Base-by-base conservation (phyloP, 495 filamentous ascomycete genomes). In the Neurospora sp. region DNA sequence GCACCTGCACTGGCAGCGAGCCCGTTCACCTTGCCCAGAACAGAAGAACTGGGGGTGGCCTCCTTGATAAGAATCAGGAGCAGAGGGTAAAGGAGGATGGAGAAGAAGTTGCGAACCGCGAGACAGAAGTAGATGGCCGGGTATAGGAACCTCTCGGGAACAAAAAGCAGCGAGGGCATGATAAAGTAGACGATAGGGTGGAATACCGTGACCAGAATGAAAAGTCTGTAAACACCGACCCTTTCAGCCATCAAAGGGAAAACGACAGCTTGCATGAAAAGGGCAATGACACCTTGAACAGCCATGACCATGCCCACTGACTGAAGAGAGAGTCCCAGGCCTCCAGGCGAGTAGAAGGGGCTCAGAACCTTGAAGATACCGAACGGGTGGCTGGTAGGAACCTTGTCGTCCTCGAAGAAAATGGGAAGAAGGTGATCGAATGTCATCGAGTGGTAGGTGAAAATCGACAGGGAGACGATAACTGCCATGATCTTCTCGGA, bases 401-500 rank as follows among this genome's bases (percentile, higher is more conserved):
- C 76, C 41, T 83, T 84, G 68, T 89, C 84, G 74, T 96, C 93
- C 80, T 95, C 92, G 22, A 94, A 83, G 81, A 94, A 96, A 38
- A 96, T 95, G 6, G 93, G 93, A 42, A 96, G 81, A 0, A 96
- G 87, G 80, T 93, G 91, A 74, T 95, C 93, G 75, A 91, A 96
- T 16, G 91, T 92, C 93, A 96, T 96, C 44, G 89, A 91, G 77
- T 95, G 93, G 73, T 94, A 95, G 1, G 92, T 94, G 82, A 94
- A 96, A 73, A 96, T 93, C 6, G 91, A 90, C 38, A 96, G 83
- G 5, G 93, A 88, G 22, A 91, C 71, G 20, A 93, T 87, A 6
- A 95, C 85, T 84, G 91, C 90, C 73, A 89, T 83, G 46, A 94
- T 89, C 20, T 84, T 84, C 79, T 88, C 87, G 22, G 86, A 90